phyloP scores from a whole-genome alignment of 2,329 filamentous ascomycete genomes.

The Rosellinia necatrix region DNA sequence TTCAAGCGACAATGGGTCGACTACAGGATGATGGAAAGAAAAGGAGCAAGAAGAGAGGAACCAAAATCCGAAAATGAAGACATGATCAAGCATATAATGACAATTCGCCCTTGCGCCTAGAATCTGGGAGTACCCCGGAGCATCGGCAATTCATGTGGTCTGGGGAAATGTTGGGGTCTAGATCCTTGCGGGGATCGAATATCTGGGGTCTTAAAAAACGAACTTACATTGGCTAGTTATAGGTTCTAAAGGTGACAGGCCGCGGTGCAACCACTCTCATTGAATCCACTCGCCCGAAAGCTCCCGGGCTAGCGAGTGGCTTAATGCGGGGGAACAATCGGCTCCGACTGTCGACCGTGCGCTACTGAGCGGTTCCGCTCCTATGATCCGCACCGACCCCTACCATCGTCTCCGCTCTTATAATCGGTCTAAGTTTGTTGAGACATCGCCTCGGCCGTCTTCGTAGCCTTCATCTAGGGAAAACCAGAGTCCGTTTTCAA shows the following conservation, averaged over 20 bases:
- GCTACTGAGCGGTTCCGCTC: constrained; percentile 10
- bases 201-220: not conserved
- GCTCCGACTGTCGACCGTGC: constrained; percentile 4
- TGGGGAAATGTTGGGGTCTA: not conserved
- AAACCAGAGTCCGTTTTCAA: not conserved
- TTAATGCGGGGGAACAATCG: constrained; percentile 3
- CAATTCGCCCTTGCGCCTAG: not conserved
- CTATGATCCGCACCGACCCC: no score
- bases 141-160: not conserved
- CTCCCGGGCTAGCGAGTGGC: not conserved
- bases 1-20: not conserved
- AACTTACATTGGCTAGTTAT: not conserved
- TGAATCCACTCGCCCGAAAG: constrained; percentile 2
- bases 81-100: not conserved
- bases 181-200: not conserved
- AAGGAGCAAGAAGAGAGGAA: not conserved
- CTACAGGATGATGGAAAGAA: not conserved
- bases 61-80: not conserved
- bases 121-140: not conserved
- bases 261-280: not conserved
- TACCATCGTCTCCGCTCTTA: constrained; percentile 11
- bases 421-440: not conserved
- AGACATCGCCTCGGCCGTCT: not conserved
- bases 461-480: not conserved
- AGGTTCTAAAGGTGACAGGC: not conserved